Conservation (phyloP, 1,284 basidiomycete species). For the Heterobasidion parviporum region DNA sequence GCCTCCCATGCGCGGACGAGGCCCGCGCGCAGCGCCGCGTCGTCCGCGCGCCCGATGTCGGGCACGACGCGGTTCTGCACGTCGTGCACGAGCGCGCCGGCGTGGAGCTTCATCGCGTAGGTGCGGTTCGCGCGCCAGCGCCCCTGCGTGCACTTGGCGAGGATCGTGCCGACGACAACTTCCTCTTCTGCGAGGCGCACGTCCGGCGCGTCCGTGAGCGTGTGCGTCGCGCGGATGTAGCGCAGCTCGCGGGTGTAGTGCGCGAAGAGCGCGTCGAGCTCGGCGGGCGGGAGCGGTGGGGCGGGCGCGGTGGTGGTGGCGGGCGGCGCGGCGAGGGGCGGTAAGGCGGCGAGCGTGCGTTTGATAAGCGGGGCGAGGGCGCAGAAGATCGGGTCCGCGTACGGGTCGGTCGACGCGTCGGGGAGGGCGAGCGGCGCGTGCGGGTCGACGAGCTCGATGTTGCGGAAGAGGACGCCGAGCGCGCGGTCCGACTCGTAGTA, state of each 20-base stretch:
- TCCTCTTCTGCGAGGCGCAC: conserved; percentile 61
- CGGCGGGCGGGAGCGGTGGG: conserved; percentile 20
- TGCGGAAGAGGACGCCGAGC: conserved; percentile 60
- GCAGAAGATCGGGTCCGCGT: conserved; percentile 40
- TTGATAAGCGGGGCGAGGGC: conserved; percentile 33
- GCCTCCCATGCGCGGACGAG: conserved; percentile 53
- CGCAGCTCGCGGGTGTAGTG: conserved; percentile 55
- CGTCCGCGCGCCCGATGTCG: conserved; percentile 17
- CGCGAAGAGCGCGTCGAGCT: conserved; percentile 17
- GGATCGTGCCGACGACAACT: conserved; percentile 63
- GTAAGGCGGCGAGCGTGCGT: conserved; percentile 21
- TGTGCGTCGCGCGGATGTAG: conserved; percentile 64
- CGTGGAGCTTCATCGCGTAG: conserved; percentile 54
- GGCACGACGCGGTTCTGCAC: conserved; percentile 33
- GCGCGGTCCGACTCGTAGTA: conserved; percentile 65
- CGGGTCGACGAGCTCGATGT: conserved; percentile 36
- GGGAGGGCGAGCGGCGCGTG: neutral
- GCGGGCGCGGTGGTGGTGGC: neutral
- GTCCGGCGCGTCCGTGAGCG: conserved; percentile 49
- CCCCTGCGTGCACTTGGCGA: conserved; percentile 49
- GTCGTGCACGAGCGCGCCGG: conserved; percentile 44
- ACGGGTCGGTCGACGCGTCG: neutral
- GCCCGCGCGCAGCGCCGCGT: conserved; percentile 28
- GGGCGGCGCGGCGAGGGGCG: conserved; percentile 6
- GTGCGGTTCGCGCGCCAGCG: conserved; percentile 53